phyloP scores from a whole-genome alignment of 768 basidiomycete genomes.

The Suillus cothurnatus region DNA sequence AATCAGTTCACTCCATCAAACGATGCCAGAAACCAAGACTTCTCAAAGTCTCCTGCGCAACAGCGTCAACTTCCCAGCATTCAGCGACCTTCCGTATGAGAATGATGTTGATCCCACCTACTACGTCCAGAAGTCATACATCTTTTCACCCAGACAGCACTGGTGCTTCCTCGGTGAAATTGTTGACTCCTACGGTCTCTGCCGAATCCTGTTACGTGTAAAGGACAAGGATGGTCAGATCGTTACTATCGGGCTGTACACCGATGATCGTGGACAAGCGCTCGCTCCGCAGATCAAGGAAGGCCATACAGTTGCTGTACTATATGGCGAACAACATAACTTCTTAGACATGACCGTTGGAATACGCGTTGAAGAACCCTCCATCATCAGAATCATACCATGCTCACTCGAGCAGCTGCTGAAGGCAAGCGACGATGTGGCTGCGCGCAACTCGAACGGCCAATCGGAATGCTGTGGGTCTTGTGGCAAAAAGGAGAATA shows the following conservation, averaged over 20 bases:
- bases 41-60: slow-evolving; percentile 1
- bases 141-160: slow-evolving; percentile 21
- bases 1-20: not conserved
- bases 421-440: not conserved
- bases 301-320: slow-evolving; percentile 13
- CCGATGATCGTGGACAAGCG: slow-evolving; percentile 15
- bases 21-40: not conserved
- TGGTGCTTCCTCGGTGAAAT: slow-evolving; percentile 39
- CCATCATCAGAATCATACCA: slow-evolving; percentile 5
- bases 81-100: slow-evolving; percentile 27
- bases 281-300: slow-evolving; percentile 2
- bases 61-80: slow-evolving; percentile 28
- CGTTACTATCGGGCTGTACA: slow-evolving; percentile 28
- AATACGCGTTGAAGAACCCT: slow-evolving; percentile 9
- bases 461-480: not conserved
- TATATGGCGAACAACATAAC: slow-evolving; percentile 12
- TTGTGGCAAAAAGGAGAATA: not conserved
- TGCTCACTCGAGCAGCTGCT: slow-evolving; percentile 2
- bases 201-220: slow-evolving; percentile 27
- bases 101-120: slow-evolving; percentile 17
- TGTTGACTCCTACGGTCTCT: slow-evolving; percentile 17
- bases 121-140: not conserved
- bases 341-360: slow-evolving; percentile 11
- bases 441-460: not conserved
- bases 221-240: slow-evolving; percentile 26